These are phyloP conservation scores for Suhomyces anneliseae DNA, from an alignment of 1,139 yeast genomes.

Conservation along the genomic window DNA sequence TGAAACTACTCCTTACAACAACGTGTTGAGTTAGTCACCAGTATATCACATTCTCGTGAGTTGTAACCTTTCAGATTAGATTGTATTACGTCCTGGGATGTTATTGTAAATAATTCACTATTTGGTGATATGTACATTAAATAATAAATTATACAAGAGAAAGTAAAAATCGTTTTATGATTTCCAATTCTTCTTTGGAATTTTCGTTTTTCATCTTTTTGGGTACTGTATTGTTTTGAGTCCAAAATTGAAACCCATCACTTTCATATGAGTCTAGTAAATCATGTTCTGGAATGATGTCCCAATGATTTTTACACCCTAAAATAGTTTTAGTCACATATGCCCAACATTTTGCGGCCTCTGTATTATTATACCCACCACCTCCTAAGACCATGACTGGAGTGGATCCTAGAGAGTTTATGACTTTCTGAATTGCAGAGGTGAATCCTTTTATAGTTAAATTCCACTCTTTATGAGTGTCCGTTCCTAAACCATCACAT, in stretches of 20 bases:
- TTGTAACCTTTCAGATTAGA: too few species aligned
- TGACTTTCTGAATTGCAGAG: constrained; percentile 29
- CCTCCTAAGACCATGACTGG: constrained; percentile 64
- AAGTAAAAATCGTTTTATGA: constrained; percentile 12
- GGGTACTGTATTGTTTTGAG: constrained; percentile 22
- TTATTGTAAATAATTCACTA: too few species aligned
- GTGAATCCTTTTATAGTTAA: constrained; percentile 55
- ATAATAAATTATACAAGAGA: neutral
- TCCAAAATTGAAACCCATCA: constrained; percentile 57
- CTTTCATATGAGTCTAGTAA: constrained; percentile 43
- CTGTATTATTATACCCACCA: constrained; percentile 70
- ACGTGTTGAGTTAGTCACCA: neutral
- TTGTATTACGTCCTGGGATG: too few species aligned
- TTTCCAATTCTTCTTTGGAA: constrained; percentile 21
- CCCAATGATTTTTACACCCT: constrained; percentile 22
- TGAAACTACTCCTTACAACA: neutral
- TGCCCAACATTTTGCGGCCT: constrained; percentile 67
- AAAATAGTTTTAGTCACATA: constrained; percentile 47
- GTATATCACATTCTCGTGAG: neutral
- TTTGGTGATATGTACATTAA: neutral
- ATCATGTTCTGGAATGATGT: constrained; percentile 55
- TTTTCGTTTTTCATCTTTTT: constrained; percentile 45
- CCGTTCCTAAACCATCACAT: constrained; percentile 63
- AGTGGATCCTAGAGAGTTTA: constrained; percentile 26
- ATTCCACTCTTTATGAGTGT: constrained; percentile 68